Percentiles rank a stretch among this genome's conserved stretches.
Evolutionary conservation across 805 yeast genomes (phyloP).

Genomic region (Candida tallmaniae): DNA sequence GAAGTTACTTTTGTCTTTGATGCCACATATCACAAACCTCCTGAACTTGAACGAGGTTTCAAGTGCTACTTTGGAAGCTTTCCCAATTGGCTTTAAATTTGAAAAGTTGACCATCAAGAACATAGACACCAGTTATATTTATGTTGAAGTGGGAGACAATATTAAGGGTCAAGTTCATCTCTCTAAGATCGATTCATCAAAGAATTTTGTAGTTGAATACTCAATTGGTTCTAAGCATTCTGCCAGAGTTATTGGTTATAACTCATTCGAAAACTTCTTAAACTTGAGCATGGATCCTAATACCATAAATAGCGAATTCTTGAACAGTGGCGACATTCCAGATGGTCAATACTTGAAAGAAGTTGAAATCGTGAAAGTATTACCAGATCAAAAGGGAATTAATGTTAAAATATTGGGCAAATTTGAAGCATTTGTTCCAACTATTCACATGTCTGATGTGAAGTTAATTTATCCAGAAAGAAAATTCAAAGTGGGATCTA

Average conservation of each 20-base stretch:
- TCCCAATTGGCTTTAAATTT: slow-evolving; percentile 72
- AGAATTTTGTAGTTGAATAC: slow-evolving; percentile 45
- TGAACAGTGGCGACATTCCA: slow-evolving; percentile 69
- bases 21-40: slow-evolving; percentile 50
- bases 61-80: slow-evolving; percentile 47
- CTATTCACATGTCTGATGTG: slow-evolving; percentile 76
- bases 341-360: slow-evolving; percentile 62
- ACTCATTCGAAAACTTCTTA: slow-evolving; percentile 60
- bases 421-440: slow-evolving; percentile 71
- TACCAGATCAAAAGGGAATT: slow-evolving; percentile 60
- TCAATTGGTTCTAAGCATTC: slow-evolving; percentile 60
- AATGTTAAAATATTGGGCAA: slow-evolving; percentile 59
- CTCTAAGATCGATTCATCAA: slow-evolving; percentile 57
- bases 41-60: slow-evolving; percentile 11
- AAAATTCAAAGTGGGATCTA: slow-evolving; percentile 81
- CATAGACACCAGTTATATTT: slow-evolving; percentile 52
- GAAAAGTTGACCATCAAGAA: slow-evolving; percentile 59
- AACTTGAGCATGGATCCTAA: slow-evolving; percentile 66
- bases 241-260: slow-evolving; percentile 75
- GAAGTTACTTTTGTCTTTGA: slow-evolving; percentile 58
- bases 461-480: slow-evolving; percentile 86
- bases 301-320: slow-evolving; percentile 58
- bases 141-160: slow-evolving; percentile 52
- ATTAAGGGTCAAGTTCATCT: slow-evolving; percentile 71
- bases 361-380: slow-evolving; percentile 48